Evolutionary conservation across 768 basidiomycete species (phyloP).

Genomic region (Lenzites betulinus): DNA sequence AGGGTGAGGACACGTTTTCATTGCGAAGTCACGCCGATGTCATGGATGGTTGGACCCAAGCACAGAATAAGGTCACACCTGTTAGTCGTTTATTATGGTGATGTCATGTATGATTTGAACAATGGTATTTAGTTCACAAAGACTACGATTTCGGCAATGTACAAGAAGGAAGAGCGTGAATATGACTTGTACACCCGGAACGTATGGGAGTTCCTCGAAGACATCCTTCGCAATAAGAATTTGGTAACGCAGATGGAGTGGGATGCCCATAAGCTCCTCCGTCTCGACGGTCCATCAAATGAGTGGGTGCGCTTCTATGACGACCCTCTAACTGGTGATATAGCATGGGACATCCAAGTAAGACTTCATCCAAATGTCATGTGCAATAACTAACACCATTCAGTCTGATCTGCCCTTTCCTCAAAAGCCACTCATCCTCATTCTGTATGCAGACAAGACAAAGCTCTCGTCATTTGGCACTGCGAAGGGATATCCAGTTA

Average conservation of each 20-base stretch:
- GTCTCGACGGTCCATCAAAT: slow-evolving; percentile 13
- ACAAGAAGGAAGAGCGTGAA: not conserved
- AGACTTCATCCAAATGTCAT: too few species aligned
- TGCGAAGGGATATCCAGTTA: slow-evolving; percentile 11
- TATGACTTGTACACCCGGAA: slow-evolving; percentile 7
- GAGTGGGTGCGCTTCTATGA: slow-evolving; percentile 10
- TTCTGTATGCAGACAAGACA: slow-evolving; percentile 15
- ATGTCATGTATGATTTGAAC: not conserved
- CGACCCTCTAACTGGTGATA: slow-evolving; percentile 22
- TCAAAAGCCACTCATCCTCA: not conserved
- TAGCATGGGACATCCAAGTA: slow-evolving; percentile 21
- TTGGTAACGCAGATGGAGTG: slow-evolving; percentile 14
- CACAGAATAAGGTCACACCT: slow-evolving; percentile 1
- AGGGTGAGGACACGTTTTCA: not conserved
- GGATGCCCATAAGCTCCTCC: slow-evolving; percentile 15
- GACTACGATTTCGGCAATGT: not conserved
- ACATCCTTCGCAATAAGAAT: slow-evolving; percentile 8
- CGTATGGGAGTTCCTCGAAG: slow-evolving; percentile 17
- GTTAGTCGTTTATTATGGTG: not conserved
- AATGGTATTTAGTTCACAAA: slow-evolving; percentile 5
- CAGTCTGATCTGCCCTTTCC: not conserved
- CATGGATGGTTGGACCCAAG: not conserved
- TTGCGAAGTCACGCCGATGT: slow-evolving; percentile 7
- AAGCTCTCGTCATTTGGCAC: slow-evolving; percentile 4
- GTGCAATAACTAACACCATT: too few species aligned